Base-by-base conservation (phyloP, 371 early-diverging fungal genomes). In the Synchytrium microbalum region DNA sequence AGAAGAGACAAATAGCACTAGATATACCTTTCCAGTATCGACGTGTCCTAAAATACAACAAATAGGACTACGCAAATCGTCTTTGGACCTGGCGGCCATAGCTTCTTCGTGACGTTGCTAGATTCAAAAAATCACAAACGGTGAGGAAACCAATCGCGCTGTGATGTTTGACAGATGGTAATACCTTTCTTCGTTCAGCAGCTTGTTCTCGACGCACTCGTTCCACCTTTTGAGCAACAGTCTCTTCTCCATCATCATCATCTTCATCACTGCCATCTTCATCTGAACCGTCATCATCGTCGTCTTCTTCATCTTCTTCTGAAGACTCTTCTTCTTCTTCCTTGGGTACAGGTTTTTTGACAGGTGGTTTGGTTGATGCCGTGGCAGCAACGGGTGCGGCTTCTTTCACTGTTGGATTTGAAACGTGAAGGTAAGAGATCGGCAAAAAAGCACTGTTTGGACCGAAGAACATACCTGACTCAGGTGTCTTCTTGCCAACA, bases 31-130 rank as follows among this genome's bases (percentile, higher is more conserved):
- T 64, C 98, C 99, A 23, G 99, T 98, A 79, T 99, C 99, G 72
- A 99, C 99, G 85, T 99, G 99, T 61, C 99, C 99, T 59, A 99
- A 81, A 82, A 99, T 98, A 84, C 94, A 93, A 83, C 96, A 96
- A 78, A 99, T 99, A 10, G 99, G 99, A 32, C 96, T 96, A 66
- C 99, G 94, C 67, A 97, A 79, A 69, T 96, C 82, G 62, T 92
- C 93, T 69, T 83, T 85, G 24, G 91, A 89, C 60, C 93, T 85
- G 14, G 89, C 88, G 13, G 89, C 92, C 83, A 91, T 73, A 19
- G 92, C 93, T 14, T 86, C 88, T 61, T 86, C 77, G 64, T 82
- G 75, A 54, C 92, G 84, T 66, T 87, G 76, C 67, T 75, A 54
- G 14, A 57, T 51, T 27, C 31, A 30, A 23, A 59, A 63, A 61